Conservation (phyloP, 495 filamentous ascomycete genomes). For the Aspergillus conjunctus region DNA sequence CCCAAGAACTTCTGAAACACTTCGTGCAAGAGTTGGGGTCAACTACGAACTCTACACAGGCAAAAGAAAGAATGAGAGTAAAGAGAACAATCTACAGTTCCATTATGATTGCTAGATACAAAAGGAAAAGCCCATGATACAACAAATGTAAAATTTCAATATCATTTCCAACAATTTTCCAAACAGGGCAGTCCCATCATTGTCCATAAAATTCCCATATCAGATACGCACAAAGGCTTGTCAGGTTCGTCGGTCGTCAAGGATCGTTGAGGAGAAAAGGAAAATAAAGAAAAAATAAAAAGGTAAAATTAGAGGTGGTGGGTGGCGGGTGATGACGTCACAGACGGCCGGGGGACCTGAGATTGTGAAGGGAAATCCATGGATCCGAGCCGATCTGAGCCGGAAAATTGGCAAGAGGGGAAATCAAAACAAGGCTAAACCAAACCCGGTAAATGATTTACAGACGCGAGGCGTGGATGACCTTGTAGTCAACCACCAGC, state of each 20-base stretch:
- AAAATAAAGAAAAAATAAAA: background rate
- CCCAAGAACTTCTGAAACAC: no score
- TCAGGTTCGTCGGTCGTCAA: constrained; percentile 26
- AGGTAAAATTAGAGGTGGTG: constrained; percentile 5
- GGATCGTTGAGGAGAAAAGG: constrained; percentile 22
- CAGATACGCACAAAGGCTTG: constrained; percentile 25
- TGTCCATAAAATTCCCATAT: constrained; percentile 24
- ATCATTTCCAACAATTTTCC: constrained; percentile 22
- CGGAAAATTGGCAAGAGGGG: background rate
- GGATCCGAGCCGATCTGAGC: constrained; percentile 5
- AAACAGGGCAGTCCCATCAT: constrained; percentile 26
- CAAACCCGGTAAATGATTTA: constrained; percentile 43
- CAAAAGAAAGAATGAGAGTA: background rate
- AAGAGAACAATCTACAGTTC: constrained; percentile 22
- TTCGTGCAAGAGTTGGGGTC: no score
- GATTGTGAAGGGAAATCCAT: background rate
- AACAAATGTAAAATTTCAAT: constrained; percentile 13
- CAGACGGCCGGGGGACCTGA: constrained; percentile 4
- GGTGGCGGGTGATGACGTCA: constrained; percentile 16
- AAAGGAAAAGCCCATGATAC: constrained; percentile 29
- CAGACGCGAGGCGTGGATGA: constrained; percentile 79
- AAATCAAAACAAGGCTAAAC: constrained; percentile 16
- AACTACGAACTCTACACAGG: background rate
- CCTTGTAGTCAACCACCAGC: constrained; percentile 98
- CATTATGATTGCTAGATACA: constrained; percentile 30